These are phyloP conservation scores for Penicillium ochrochloron DNA, from an alignment of 495 filamentous ascomycete genomes.

Conservation along the genomic window DNA sequence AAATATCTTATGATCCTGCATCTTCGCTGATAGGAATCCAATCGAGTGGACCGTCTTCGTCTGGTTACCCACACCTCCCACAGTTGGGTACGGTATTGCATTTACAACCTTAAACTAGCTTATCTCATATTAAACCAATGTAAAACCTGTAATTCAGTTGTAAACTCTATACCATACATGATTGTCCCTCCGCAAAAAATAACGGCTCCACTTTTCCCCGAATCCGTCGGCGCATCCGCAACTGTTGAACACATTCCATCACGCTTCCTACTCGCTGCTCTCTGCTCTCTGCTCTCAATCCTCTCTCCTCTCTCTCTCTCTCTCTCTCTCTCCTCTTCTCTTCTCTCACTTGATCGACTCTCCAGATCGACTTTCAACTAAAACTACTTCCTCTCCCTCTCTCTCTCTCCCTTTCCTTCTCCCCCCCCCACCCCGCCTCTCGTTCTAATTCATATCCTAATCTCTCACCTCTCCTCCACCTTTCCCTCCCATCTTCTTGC, in stretches of 20 bases:
- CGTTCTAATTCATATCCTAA: not conserved
- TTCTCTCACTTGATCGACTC: not conserved
- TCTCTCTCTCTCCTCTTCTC: not conserved
- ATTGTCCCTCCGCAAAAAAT: constrained; percentile 33
- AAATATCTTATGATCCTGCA: not conserved
- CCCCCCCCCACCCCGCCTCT: not conserved
- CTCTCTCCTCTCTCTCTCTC: not conserved
- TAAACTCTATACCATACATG: constrained; percentile 16
- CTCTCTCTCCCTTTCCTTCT: not conserved
- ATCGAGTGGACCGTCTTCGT: constrained; percentile 5
- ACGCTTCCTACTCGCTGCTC: constrained; percentile 8
- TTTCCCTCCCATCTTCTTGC: constrained; percentile 20
- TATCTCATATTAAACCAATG: not conserved
- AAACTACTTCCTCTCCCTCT: not conserved
- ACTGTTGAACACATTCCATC: constrained; percentile 27
- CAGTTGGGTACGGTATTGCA: not conserved
- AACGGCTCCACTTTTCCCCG: constrained; percentile 41
- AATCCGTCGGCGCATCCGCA: constrained; percentile 34
- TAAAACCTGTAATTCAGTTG: not conserved
- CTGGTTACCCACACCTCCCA: constrained; percentile 5
- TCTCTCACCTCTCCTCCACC: constrained; percentile 6
- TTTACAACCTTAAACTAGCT: not conserved
- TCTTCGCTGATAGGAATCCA: not conserved
- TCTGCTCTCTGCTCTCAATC: constrained; percentile 9
- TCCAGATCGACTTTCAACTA: not conserved